Base-by-base conservation (phyloP, 805 yeast genomes). In the Huiozyma naganishii region DNA sequence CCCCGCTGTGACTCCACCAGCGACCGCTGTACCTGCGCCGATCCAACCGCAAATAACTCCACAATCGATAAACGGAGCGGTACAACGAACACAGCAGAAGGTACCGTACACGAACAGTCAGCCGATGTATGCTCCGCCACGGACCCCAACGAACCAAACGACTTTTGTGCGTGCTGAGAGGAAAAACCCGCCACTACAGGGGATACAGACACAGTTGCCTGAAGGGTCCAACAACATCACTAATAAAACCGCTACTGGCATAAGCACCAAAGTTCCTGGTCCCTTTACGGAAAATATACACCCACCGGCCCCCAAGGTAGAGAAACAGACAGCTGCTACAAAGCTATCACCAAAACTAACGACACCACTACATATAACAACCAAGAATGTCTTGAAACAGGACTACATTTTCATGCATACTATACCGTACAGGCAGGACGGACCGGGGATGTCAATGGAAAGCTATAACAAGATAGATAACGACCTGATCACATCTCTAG, bases 381-480 rank as follows among this genome's bases (percentile, higher is more conserved):
- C n/a, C 11, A 30, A 11, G n/a, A 30, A 30, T 11, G 42, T 55
- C n/a, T 13, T 59, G 27, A 61, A 59, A 39, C 62, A 57, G 42
- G 61, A 54, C 36, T 50, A 45, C 27, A 52, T 56, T 11, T 50
- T 48, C 43, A 49, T 59, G 27, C 49, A 51, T 40, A 60, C 54
- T 37, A 57, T 61, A 27, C 59, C 60, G 3, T 61, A 46, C 41
- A 45, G 43, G 35, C 30, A 36, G 7, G 37, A 48, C 13, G 62
- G 61, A 6, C 59, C 61, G 6, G 54, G 49, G 7, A 54, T 58
- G 55, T 49, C 55, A 10, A 29, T 57, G 38, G 27, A 35, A 4
- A 47, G 52, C 40, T 58, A 58, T 34, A 51, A 50, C 29, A 48
- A 39, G 38, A 55, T 58, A 17, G 58, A 55, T 41, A 55, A 58